Base-by-base conservation (phyloP, 2,329 filamentous ascomycete species). In the Thyridium curvatum region DNA sequence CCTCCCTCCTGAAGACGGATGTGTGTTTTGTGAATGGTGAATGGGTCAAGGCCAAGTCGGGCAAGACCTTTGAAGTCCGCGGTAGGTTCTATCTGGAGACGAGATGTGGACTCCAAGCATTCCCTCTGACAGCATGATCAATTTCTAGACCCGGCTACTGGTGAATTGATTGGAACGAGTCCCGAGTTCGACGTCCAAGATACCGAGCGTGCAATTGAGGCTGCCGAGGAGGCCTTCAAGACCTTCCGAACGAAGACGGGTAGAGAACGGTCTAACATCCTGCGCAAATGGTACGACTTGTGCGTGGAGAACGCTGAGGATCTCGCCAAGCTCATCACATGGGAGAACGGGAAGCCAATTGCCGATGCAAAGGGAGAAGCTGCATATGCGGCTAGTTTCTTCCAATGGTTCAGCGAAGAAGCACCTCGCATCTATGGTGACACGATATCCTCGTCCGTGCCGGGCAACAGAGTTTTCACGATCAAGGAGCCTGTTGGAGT, bases 1-100 rank as follows among this genome's bases (percentile, higher is more conserved):
- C 78, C 29, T 86, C 84, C 17, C 76, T 98, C 43, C 77, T 97
- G 54, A 96, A 94, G 69, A 79, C 83, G 51, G 77, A 90, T 58
- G 76, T 79, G 43, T 78, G 80, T 54, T 96, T 91, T 58, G 82
- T 97, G 55, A 91, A 98, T 59, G 93, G 93, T 54, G 77, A 94
- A 74, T 98, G 90, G 86, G 77, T 94, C 46, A 74, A 76, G 51
- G 86, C 91, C 51, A 78, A 80, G 55, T 94, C 88, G 1, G 87
- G 88, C 56, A 82, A 94, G 74, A 95, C 88, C 33, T 98, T 97
- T 61, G 82, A 93, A 59, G 86, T 96, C 44, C 72, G 77, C 47
- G 84, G 81, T 83, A 64, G 10, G 17, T 12, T 5, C 12, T 28
- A 14, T n/a, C 6, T 6, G 21, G 21, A 26, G 21, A 6, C 21